phyloP scores from a whole-genome alignment of 2,329 filamentous ascomycete species.

The Trichoderma aggressivum region DNA sequence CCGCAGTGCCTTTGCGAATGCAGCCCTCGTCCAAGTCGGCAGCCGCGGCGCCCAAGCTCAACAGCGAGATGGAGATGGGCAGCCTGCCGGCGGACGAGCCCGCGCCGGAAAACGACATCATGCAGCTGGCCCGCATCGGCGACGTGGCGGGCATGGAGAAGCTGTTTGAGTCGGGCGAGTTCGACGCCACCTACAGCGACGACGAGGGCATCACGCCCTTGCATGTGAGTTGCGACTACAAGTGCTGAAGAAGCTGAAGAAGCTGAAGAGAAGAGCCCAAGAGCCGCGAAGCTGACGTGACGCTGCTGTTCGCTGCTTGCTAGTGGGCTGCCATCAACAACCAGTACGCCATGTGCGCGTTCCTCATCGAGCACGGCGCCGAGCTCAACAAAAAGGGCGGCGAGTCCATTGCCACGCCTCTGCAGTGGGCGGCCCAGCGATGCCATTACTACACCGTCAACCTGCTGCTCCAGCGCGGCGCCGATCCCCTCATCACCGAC shows the following conservation, averaged over 20 bases:
- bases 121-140: conserved; percentile 89
- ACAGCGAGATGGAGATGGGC: conserved; percentile 55
- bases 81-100: conserved; percentile 42
- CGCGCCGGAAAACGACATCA: conserved; percentile 69
- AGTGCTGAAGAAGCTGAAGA: too few species aligned
- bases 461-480: conserved; percentile 84
- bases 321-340: conserved; percentile 99
- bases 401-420: conserved; percentile 87
- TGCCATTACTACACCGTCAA: conserved; percentile 97
- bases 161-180: conserved; percentile 79
- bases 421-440: conserved; percentile 95
- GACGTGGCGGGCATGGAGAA: conserved; percentile 84
- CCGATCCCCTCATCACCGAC: conserved; percentile 88
- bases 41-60: conserved; percentile 54
- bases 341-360: conserved; percentile 95
- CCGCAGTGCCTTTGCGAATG: conserved; percentile 34
- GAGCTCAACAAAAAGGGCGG: conserved; percentile 94
- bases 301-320: conserved; percentile 25
- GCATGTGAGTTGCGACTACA: conserved; percentile 70
- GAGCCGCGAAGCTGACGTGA: conserved; percentile 14
- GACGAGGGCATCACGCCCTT: conserved; percentile 92
- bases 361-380: conserved; percentile 78
- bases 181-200: conserved; percentile 78
- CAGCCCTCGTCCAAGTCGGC: conserved; percentile 55
- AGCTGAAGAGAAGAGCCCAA: neutral